phyloP scores from a whole-genome alignment of 257 asterid species.

The Solanum clarkiae region DNA sequence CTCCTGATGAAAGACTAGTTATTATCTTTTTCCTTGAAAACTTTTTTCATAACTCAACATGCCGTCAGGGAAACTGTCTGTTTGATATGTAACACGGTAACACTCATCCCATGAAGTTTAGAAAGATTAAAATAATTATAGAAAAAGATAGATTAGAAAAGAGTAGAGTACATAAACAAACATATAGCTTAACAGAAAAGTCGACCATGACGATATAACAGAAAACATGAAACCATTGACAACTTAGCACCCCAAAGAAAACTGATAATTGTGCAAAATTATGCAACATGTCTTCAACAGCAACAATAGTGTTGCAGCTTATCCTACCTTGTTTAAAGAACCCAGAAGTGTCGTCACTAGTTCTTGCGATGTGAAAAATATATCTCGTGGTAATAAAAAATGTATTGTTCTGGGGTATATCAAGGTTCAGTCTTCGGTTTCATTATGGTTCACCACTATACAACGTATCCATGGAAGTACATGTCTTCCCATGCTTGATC shows the following conservation, averaged over 20 bases:
- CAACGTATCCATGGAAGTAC: constrained; percentile 80
- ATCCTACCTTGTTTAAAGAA: constrained; percentile 59
- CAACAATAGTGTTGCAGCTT: neutral
- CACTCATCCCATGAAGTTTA: neutral
- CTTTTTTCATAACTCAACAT: neutral
- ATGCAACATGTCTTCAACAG: neutral
- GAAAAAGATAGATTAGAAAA: neutral
- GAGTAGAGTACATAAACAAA: neutral
- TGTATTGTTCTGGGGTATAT: too few species aligned
- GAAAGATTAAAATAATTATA: neutral
- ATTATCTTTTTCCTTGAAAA: neutral
- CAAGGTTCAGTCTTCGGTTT: too few species aligned
- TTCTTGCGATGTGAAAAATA: constrained; percentile 40
- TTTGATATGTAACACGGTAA: neutral
- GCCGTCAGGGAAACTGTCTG: neutral
- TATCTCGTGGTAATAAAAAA: too few species aligned
- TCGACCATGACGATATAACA: neutral
- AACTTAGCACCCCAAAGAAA: too few species aligned
- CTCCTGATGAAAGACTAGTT: neutral
- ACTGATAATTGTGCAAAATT: neutral
- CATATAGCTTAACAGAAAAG: neutral
- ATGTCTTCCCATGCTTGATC: neutral
- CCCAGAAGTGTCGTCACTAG: constrained; percentile 44
- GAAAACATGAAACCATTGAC: neutral
- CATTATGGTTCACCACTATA: constrained; percentile 47